Percentiles rank a stretch among this genome's conserved stretches.
Evolutionary conservation across 345 rosid genomes (phyloP).

Genomic region (Citropsis articulata): DNA sequence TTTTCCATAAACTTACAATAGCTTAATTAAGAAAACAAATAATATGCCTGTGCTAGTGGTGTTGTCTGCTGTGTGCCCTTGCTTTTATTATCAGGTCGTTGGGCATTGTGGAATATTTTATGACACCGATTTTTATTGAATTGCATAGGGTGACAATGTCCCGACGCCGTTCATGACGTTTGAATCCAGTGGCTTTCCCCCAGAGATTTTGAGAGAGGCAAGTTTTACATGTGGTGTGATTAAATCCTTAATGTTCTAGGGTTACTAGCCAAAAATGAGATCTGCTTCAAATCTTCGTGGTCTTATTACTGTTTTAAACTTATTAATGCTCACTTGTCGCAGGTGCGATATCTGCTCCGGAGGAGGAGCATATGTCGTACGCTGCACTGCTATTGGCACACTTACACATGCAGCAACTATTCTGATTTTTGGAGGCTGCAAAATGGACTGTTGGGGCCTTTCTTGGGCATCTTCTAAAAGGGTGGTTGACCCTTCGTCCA

Average conservation of each 20-base stretch:
- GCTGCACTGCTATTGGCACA: slow-evolving; percentile 83
- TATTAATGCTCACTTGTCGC: slow-evolving; percentile 72
- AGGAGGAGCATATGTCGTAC: slow-evolving; percentile 95
- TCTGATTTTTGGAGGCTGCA: slow-evolving; percentile 86
- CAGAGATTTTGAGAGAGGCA: slow-evolving; percentile 91
- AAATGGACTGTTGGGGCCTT: slow-evolving; percentile 79
- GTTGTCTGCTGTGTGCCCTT: slow-evolving; percentile 1
- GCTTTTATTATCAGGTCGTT: background rate
- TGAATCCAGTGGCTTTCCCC: slow-evolving; percentile 87
- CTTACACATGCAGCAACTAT: slow-evolving; percentile 52
- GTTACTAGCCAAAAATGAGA: slow-evolving; percentile 21
- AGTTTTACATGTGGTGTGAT: slow-evolving; percentile 26
- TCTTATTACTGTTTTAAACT: slow-evolving; percentile 37
- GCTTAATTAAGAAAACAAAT: background rate
- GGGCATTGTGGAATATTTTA: slow-evolving; percentile 3
- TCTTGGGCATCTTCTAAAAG: slow-evolving; percentile 68
- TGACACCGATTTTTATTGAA: slow-evolving; percentile 15
- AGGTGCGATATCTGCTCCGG: slow-evolving; percentile 98
- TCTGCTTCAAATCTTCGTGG: slow-evolving; percentile 25
- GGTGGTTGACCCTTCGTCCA: slow-evolving; percentile 73
- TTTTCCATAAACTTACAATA: background rate
- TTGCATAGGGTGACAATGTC: slow-evolving; percentile 79
- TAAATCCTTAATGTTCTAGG: slow-evolving; percentile 20
- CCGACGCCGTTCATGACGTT: slow-evolving; percentile 94
- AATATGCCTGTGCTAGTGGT: background rate